Base-by-base conservation (phyloP, 164 flowering plant species). In the Vitis riparia region DNA sequence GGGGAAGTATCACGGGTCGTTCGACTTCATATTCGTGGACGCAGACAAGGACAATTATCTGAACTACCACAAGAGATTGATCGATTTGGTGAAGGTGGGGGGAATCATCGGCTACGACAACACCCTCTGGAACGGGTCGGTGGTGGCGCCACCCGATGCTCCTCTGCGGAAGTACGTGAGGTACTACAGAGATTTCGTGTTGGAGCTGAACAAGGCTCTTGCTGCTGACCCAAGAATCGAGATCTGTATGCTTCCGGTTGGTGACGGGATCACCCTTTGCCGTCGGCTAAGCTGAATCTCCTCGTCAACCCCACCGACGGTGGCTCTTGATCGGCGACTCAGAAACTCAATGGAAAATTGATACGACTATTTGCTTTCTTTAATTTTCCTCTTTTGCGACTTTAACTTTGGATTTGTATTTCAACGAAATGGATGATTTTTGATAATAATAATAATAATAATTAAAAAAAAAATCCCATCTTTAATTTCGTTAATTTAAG, bases 91-190 rank as follows among this genome's bases (percentile, higher is more conserved):
- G 65, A 95, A 91, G 75, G 80, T 95, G 0, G 98, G 99, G 3
- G 99, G 99, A 1, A 65, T 95, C 66, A 90, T 95, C 71, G 98
- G 98, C 23, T 95, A 95, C 80, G 98, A 95, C 86, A 95, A 95
- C 92, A 95, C 99, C 63, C 86, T 95, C 0, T 95, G 99, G 99
- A 90, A 87, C 73, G 99, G 99, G 3, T 91, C 99, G 0, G 97
- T 95, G 70, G 98, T 87, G 57, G 97, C 94, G 0, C 93, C 98
- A 3, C 87, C 94, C 0, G 99, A 95, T 73, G 97, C 98, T 0
- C 97, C 98, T 0, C 59, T 93, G 65, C 73, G 98, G 62, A 93
- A 95, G 75, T 95, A 93, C 63, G 93, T 93, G 3, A 83, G 91
- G 83, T 92, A 92, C 72, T 92, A 91, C 85, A 77, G 97, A 30